phyloP scores from a whole-genome alignment of 306 rosid genomes.

The Biancaea sappan region DNA sequence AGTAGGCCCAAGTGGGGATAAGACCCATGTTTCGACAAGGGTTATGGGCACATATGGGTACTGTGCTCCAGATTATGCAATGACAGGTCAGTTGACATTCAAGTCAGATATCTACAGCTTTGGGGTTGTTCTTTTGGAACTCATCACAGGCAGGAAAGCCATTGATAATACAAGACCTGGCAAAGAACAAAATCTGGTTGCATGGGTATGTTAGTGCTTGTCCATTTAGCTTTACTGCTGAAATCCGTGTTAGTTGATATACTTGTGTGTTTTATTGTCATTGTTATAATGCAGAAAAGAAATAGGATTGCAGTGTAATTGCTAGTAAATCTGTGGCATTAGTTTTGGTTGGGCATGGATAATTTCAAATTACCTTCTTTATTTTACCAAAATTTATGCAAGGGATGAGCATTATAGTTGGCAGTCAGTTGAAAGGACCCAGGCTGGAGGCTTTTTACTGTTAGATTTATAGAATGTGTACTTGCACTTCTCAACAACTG shows the following conservation, averaged over 20 bases:
- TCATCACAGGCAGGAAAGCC: constrained; percentile 82
- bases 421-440: not conserved
- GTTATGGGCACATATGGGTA: constrained; percentile 93
- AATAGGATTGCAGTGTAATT: constrained; percentile 1
- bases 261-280: not conserved
- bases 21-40: constrained; percentile 79
- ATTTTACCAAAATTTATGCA: not conserved
- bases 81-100: constrained; percentile 84
- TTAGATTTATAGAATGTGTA: not conserved
- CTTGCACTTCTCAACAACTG: not conserved
- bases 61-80: constrained; percentile 86
- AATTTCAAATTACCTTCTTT: not conserved
- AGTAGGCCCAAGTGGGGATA: constrained; percentile 79
- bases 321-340: not conserved
- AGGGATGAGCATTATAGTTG: not conserved
- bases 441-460: not conserved
- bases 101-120: constrained; percentile 91
- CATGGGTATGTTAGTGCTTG: constrained; percentile 66
- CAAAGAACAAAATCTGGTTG: constrained; percentile 73
- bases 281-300: constrained; percentile 5
- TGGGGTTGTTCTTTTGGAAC: constrained; percentile 95
- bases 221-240: not conserved
- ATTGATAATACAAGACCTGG: constrained; percentile 50
- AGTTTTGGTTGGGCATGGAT: constrained; percentile 12
- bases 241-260: constrained; percentile 7